Evolutionary conservation across 371 early-diverging fungal genomes (phyloP), one percentile per base, ranked within the genome.

Genomic region (Dichotomocladium elegans): DNA sequence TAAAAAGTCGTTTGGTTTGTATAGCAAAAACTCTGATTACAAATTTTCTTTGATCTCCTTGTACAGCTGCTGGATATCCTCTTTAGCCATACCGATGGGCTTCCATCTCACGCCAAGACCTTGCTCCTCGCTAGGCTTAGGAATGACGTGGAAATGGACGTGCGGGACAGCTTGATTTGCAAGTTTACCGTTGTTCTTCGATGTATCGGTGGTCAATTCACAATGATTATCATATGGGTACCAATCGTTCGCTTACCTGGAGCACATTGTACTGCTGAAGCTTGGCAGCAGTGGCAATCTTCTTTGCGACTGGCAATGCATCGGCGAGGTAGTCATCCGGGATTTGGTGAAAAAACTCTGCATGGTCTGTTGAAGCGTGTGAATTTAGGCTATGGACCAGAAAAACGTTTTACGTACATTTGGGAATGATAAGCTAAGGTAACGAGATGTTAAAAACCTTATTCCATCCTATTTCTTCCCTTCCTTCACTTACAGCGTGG

Each of bases 121-220:
- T 30, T 86, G 84, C 12, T 76, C 74, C 5, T 57, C 64, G 35
- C 72, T 70, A 41, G 86, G 83, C 66, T 92, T 92, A 24, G 93
- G 93, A 54, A 93, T 93, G 44, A 93, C 64, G 64, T 95, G 95
- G 72, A 93, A 93, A 63, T 95, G 95, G 14, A 93, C 95, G 59
- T 95, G 95, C 24, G 80, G 82, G 10, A 95, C 92, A 51, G 78
- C 82, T 70, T 86, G 80, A 60, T 87, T 87, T 11, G 91, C 92
- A 37, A 87, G 63, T 26, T 64, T 64, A 5, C 93, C 93, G 58
- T 93, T 93, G 77, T 93, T 93, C 87, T 89, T 55, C 34, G n/a
- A n/a, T n/a, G n/a, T n/a, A n/a, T n/a, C n/a, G n/a, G n/a, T n/a
- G n/a, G n/a, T n/a, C n/a, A n/a, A n/a, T n/a, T n/a, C n/a, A n/a